These are phyloP conservation scores for Cryptococcus jaspeensis DNA, from an alignment of 1,284 basidiomycete genomes.

Conservation along the genomic window DNA sequence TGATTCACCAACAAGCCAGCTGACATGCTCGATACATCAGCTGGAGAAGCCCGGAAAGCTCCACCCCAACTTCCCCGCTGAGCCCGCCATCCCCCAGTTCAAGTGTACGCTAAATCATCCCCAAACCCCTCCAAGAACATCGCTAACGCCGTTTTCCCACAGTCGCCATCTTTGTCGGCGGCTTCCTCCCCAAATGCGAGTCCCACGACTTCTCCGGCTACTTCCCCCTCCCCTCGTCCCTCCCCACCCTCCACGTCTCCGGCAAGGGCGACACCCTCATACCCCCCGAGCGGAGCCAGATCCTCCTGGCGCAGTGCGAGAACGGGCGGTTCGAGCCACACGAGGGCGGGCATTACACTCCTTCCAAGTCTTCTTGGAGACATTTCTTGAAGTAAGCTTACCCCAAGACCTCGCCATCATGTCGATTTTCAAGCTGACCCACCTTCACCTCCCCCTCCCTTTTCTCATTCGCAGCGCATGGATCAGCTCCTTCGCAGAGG, in stretches of 20 bases:
- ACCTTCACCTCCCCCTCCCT: not conserved
- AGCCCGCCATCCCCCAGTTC: conserved; percentile 66
- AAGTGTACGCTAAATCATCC: conserved; percentile 42
- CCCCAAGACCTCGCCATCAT: not conserved
- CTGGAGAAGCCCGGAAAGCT: conserved; percentile 57
- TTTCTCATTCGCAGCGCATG: conserved; percentile 50
- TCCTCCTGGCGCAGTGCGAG: conserved; percentile 61
- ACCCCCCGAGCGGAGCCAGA: conserved; percentile 65
- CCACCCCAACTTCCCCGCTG: conserved; percentile 64
- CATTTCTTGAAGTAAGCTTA: conserved; percentile 49
- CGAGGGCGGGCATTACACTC: conserved; percentile 51
- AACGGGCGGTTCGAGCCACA: conserved; percentile 49
- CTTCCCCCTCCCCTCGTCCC: conserved; percentile 51
- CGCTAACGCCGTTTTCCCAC: conserved; percentile 46
- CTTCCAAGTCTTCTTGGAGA: conserved; percentile 49
- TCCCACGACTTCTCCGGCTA: conserved; percentile 55
- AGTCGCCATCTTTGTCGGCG: conserved; percentile 59
- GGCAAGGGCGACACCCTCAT: conserved; percentile 80
- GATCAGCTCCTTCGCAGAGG: conserved; percentile 45
- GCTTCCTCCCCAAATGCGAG: conserved; percentile 42
- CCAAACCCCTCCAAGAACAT: not conserved
- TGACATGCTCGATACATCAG: conserved; percentile 34
- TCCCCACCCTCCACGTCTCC: conserved; percentile 76
- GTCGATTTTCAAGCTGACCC: not conserved
- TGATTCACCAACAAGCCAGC: too few relatives aligned